Evolutionary conservation across 208 protist species (phyloP).

Genomic region (Jaenimonas drosophilae): DNA sequence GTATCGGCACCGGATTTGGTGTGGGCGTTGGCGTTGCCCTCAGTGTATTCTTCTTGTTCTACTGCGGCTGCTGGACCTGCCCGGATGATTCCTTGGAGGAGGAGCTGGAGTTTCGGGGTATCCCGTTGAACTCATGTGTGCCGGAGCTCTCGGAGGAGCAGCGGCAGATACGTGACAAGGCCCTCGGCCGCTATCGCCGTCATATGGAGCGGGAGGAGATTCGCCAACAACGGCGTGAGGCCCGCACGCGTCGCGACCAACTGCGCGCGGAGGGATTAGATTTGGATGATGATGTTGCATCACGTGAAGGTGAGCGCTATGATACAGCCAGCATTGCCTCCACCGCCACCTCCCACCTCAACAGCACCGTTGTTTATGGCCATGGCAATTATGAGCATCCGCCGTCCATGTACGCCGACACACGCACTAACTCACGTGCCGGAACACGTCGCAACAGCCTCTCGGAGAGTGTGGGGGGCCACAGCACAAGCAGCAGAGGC

Average conservation of each 20-base stretch:
- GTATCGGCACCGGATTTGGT: background rate
- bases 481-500: background rate
- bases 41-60: background rate
- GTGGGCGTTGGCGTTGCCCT: background rate
- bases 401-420: background rate
- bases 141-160: constrained; percentile 4
- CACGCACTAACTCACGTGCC: constrained; percentile 1
- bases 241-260: background rate
- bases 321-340: background rate
- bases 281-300: background rate
- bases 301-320: background rate
- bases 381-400: background rate
- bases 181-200: constrained; percentile 1
- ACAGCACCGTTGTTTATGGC: background rate
- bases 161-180: background rate
- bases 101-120: background rate
- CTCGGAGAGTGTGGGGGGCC: background rate
- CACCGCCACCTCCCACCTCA: background rate
- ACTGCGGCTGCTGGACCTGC: background rate
- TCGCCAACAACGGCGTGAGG: constrained; percentile 1
- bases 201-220: constrained; percentile 1
- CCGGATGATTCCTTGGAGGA: background rate
- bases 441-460: constrained; percentile 4
- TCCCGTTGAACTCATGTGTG: constrained; percentile 8
- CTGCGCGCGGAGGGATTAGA: background rate